Conservation (phyloP, 2,329 filamentous ascomycete genomes). For the Verticillium albo-atrum region DNA sequence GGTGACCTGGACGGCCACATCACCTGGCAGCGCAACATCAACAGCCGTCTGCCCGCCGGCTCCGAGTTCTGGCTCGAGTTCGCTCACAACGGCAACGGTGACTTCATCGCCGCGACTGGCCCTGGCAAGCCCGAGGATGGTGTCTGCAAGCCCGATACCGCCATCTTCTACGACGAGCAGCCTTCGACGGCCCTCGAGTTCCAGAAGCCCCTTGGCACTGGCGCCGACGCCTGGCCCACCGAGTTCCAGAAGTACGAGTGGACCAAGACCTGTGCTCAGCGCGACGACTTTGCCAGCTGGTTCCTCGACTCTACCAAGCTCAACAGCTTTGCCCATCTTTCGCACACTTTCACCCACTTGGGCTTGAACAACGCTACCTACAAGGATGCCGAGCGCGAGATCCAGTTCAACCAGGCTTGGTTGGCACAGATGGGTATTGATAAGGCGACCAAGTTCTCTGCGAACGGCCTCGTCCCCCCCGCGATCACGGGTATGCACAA, state of each 20-base stretch:
- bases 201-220: conserved; percentile 43
- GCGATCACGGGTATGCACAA: conserved; percentile 62
- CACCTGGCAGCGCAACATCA: conserved; percentile 36
- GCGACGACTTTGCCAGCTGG: conserved; percentile 50
- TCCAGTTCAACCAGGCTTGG: conserved; percentile 58
- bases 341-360: conserved; percentile 57
- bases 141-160: conserved; percentile 32
- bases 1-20: conserved; percentile 41
- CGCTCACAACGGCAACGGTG: conserved; percentile 1
- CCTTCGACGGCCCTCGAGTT: conserved; percentile 41
- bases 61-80: conserved; percentile 22
- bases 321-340: conserved; percentile 53
- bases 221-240: conserved; percentile 42
- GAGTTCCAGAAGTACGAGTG: conserved; percentile 48
- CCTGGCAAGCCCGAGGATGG: conserved; percentile 30
- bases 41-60: conserved; percentile 43
- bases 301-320: conserved; percentile 42
- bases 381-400: conserved; percentile 50
- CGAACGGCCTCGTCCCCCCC: conserved; percentile 54
- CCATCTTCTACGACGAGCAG: conserved; percentile 41
- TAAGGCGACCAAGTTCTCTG: conserved; percentile 40
- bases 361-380: conserved; percentile 58
- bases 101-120: conserved; percentile 37
- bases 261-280: conserved; percentile 42
- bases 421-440: conserved; percentile 47